Conservation (phyloP, 169 alveolate genomes). For the Babesia caballi region DNA sequence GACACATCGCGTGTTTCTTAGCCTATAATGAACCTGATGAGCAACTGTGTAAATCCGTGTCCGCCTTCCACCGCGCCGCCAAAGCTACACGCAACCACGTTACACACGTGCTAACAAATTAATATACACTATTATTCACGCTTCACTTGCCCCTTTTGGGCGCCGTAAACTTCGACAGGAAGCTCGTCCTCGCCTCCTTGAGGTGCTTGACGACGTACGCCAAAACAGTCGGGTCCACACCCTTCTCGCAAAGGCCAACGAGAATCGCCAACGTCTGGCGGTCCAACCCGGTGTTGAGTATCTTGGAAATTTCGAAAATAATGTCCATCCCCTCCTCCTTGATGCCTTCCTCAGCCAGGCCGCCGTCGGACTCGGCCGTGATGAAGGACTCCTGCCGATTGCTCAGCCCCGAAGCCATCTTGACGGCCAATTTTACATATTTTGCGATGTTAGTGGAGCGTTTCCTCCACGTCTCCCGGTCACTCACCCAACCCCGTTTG, state of each 20-base stretch:
- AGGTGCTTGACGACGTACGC: constrained; percentile 66
- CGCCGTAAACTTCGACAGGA: background rate
- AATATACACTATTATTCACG: too few species aligned
- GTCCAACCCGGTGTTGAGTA: constrained; percentile 69
- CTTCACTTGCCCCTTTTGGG: background rate
- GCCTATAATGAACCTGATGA: too few species aligned
- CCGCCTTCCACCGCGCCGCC: too few species aligned
- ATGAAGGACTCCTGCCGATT: constrained; percentile 6
- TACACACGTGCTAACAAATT: too few species aligned
- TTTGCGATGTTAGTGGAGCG: background rate
- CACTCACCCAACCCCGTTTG: too few species aligned
- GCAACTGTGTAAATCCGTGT: too few species aligned
- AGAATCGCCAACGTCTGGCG: constrained; percentile 65
- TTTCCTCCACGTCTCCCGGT: too few species aligned
- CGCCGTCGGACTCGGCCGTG: constrained; percentile 6
- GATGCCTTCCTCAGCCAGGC: constrained; percentile 46
- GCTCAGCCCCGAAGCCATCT: background rate
- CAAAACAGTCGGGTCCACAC: constrained; percentile 69
- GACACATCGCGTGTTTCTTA: too few species aligned
- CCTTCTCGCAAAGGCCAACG: constrained; percentile 67
- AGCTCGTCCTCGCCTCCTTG: constrained; percentile 41
- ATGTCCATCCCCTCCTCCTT: constrained; percentile 67
- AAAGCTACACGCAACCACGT: too few species aligned
- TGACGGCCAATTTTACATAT: background rate
- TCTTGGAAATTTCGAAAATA: constrained; percentile 64